Evolutionary conservation across 73 alveolate species (phyloP).

Genomic region (Tetrahymena elliotti): DNA sequence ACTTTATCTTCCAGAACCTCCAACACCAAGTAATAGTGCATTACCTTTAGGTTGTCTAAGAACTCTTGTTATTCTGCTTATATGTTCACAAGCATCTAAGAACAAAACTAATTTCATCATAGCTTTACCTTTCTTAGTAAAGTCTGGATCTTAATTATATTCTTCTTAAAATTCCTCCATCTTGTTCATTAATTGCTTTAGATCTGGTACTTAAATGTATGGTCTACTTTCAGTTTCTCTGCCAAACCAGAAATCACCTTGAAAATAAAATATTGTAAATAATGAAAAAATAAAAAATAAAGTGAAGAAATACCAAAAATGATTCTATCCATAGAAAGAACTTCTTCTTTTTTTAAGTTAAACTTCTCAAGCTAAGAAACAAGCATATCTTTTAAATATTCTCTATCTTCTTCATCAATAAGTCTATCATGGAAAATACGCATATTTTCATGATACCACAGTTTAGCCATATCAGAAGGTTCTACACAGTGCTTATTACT

Average conservation of each 20-base stretch:
- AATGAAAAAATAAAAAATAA: neutral
- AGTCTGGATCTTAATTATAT: conserved; percentile 76
- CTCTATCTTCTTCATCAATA: conserved; percentile 90
- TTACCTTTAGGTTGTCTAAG: conserved; percentile 98
- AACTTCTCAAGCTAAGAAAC: conserved; percentile 58
- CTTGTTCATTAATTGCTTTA: conserved; percentile 11
- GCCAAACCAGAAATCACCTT: conserved; percentile 20
- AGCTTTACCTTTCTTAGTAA: conserved; percentile 47
- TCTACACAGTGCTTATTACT: conserved; percentile 25
- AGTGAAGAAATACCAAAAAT: conserved; percentile 81
- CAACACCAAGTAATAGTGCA: conserved; percentile 96
- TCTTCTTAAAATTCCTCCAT: conserved; percentile 81
- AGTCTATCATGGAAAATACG: conserved; percentile 99
- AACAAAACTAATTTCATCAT: conserved; percentile 96
- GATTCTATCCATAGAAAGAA: conserved; percentile 87
- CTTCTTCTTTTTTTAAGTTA: conserved; percentile 61
- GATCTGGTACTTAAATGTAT: conserved; percentile 5
- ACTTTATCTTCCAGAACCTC: conserved; percentile 78
- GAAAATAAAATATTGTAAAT: neutral
- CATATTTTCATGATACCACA: conserved; percentile 99
- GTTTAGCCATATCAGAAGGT: conserved; percentile 69
- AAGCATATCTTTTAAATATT: conserved; percentile 67
- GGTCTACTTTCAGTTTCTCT: conserved; percentile 41
- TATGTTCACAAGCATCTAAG: conserved; percentile 99
- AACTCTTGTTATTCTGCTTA: conserved; percentile 96